phyloP scores from a whole-genome alignment of 1,139 yeast species.

The Yamadazyma pseudoaaseri region DNA sequence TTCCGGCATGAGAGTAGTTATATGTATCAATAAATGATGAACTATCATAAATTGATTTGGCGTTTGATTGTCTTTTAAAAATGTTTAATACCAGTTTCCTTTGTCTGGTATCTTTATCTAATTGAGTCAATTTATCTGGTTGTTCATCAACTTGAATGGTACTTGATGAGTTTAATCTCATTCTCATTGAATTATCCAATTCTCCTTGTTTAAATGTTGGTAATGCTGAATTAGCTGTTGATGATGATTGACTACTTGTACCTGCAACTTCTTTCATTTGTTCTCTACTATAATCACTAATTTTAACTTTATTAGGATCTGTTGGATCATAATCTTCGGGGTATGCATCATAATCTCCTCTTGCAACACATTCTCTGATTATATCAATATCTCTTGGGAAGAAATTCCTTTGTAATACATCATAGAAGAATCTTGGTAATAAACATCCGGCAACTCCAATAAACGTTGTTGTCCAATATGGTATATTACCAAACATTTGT shows the following conservation, averaged over 20 bases:
- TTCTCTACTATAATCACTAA: constrained; percentile 27
- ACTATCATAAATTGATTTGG: constrained; percentile 27
- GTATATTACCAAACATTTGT: constrained; percentile 66
- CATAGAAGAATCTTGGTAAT: constrained; percentile 72
- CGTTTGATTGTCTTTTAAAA: constrained; percentile 27
- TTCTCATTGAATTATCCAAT: constrained; percentile 6
- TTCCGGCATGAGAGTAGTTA: constrained; percentile 16
- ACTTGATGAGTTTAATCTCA: constrained; percentile 14
- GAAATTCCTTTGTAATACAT: constrained; percentile 59
- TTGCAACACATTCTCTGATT: constrained; percentile 69
- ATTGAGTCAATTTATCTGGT: background rate
- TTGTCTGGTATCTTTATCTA: constrained; percentile 1
- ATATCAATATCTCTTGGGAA: constrained; percentile 83
- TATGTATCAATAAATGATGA: constrained; percentile 32
- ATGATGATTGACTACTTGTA: constrained; percentile 5
- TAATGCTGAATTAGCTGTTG: constrained; percentile 5
- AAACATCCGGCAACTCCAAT: constrained; percentile 72
- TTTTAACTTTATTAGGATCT: constrained; percentile 46
- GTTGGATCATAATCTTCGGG: constrained; percentile 66
- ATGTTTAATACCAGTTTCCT: constrained; percentile 26
- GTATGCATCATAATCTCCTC: constrained; percentile 60
- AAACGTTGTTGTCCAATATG: constrained; percentile 82
- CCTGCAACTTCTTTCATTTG: constrained; percentile 19
- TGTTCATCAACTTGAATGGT: constrained; percentile 11
- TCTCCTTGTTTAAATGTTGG: constrained; percentile 7